Base-by-base conservation (phyloP, 306 rosid genomes). In the Vigna reflexopilosa region DNA sequence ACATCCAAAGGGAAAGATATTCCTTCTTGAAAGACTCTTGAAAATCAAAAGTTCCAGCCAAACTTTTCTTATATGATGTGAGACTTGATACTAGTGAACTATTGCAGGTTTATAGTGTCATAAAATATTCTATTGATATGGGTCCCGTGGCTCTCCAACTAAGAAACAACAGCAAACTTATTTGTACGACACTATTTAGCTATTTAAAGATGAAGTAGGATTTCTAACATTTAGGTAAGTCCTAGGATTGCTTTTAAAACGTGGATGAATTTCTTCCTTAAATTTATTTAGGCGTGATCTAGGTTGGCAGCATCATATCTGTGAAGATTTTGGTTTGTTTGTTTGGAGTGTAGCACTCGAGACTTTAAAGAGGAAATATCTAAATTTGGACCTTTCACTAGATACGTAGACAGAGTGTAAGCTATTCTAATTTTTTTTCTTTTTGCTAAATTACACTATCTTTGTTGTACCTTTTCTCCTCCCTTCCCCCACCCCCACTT, bases 41-140 rank as follows among this genome's bases (percentile, higher is more conserved):
- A 19, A 61, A 61, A 61, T 30, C 42, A 42, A 14, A 26, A 57
- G 67, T 30, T 12, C 22, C 6, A 30, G 44, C 67, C 8, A 30
- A 30, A 30, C 11, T 28, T 30, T 30, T 30, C 45, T 15, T 61
- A 11, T 0, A 59, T 7, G 22, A 30, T 30, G 45, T 30, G 45
- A 30, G 67, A 61, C 67, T 61, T 61, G 15, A 30, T 30, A 30
- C 12, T 30, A 30, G 32, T 61, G 63, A 57, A 57, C 64, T 24
- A 24, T 12, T 4, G 64, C n/a, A 57, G 36, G 24, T 57, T 22
- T 57, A 1, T 9, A 9, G 36, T 22, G 63, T 24, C 8, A 57
- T 20, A 55, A 55, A 52, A 52, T n/a, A 17, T 9, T 55, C 30
- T 20, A 20, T 9, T 9, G 15, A 55, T 51, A 19, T 20, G 30